Conservation (phyloP, 2,329 filamentous ascomycete genomes). For the Samsoniella hepiali region DNA sequence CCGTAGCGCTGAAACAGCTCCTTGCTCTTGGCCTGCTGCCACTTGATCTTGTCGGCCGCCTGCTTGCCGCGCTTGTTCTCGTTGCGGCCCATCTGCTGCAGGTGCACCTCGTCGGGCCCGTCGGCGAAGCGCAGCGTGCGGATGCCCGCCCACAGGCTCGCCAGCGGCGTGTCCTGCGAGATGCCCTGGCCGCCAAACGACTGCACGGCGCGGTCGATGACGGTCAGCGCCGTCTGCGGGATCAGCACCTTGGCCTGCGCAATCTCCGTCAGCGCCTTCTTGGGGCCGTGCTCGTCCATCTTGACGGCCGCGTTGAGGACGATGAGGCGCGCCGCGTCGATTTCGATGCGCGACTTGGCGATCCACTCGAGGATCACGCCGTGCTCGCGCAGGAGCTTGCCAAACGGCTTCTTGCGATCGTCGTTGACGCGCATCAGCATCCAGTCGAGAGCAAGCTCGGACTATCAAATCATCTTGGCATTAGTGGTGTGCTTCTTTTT, state of each 20-base stretch:
- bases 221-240: slow-evolving; percentile 73
- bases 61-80: slow-evolving; percentile 69
- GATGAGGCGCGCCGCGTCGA: slow-evolving; percentile 83
- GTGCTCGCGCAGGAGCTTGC: slow-evolving; percentile 80
- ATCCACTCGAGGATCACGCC: slow-evolving; percentile 95
- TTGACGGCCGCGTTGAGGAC: slow-evolving; percentile 94
- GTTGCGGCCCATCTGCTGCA: slow-evolving; percentile 75
- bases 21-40: slow-evolving; percentile 63
- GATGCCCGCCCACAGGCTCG: slow-evolving; percentile 75
- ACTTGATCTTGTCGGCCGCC: slow-evolving; percentile 58
- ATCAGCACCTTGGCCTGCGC: slow-evolving; percentile 93
- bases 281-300: slow-evolving; percentile 87
- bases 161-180: slow-evolving; percentile 89
- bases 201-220: slow-evolving; percentile 94
- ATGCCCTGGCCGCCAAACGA: slow-evolving; percentile 88
- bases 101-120: slow-evolving; percentile 93
- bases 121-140: slow-evolving; percentile 84
- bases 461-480: slow-evolving; percentile 36
- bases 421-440: slow-evolving; percentile 95
- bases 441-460: slow-evolving; percentile 90
- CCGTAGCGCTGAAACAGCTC: slow-evolving; percentile 62
- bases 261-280: slow-evolving; percentile 87
- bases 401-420: slow-evolving; percentile 84
- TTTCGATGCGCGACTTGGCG: slow-evolving; percentile 86
- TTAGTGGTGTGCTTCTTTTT: no score